Base-by-base conservation (phyloP, 371 early-diverging fungal genomes). In the Furculomyces boomerangus region DNA sequence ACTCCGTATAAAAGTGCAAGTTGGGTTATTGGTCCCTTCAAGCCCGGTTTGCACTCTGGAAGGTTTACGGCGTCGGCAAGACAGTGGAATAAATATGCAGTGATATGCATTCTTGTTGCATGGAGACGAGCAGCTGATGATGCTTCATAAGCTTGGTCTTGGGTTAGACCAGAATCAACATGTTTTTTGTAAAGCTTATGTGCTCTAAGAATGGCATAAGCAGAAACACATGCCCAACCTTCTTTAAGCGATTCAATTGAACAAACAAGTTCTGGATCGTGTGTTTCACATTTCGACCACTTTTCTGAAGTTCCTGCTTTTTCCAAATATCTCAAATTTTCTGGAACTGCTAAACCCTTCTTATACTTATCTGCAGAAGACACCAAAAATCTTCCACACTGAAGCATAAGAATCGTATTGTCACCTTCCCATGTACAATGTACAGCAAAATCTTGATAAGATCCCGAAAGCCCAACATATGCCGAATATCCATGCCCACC, bases 371-470 rank as follows among this genome's bases (percentile, higher is more conserved):
- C 79, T 63, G 83, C 86, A 50, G 84, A 81, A 56, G 74, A 71
- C 50, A 93, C 81, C 55, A 93, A 71, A 62, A 88, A 93, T 58
- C 93, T 81, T 44, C 91, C 91, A 29, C 85, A 75, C 63, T 93
- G 93, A 51, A 90, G 76, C 2, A 88, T 86, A 65, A 90, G 70
- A 49, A 92, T 86, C 52, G 90, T 90, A 65, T 90, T 90, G 68
- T 86, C 87, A 58, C 86, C 86, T 63, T 86, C 91, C 91, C 90
- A 89, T 30, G 91, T 89, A 71, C 90, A 90, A 59, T 90, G 90
- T 26, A 90, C 90, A 43, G 89, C 86, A 71, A 90, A 91, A 70
- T 90, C 89, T 55, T 78, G 74, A 71, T 87, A 88, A 64, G 86
- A 79, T 40, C 76, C 75, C 50, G 92, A 80, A 29, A 93, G 76